phyloP scores from a whole-genome alignment of 441 rosid genomes.

The Aquilaria agallochum region DNA sequence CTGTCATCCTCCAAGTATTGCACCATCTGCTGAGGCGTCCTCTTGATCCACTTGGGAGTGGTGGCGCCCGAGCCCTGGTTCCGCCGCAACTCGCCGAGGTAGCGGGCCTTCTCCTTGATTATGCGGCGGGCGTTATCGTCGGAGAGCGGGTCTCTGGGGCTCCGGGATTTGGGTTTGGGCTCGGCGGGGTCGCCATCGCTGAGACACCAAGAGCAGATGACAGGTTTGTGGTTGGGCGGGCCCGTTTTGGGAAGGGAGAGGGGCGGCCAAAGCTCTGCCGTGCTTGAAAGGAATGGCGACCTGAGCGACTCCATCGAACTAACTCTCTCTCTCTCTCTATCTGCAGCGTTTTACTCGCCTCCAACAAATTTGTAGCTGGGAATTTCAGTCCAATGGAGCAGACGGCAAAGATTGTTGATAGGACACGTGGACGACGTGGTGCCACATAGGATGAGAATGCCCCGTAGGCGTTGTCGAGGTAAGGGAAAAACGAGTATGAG shows the following conservation, averaged over 20 bases:
- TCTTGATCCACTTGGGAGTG: slow-evolving; percentile 84
- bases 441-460: too few species aligned
- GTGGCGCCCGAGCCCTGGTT: slow-evolving; percentile 68
- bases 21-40: slow-evolving; percentile 95
- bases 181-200: slow-evolving; percentile 63
- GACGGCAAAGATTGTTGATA: too few species aligned
- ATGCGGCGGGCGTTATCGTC: slow-evolving; percentile 90
- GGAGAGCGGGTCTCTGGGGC: slow-evolving; percentile 65
- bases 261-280: slow-evolving; percentile 23
- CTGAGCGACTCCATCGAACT: slow-evolving; percentile 22
- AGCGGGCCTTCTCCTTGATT: slow-evolving; percentile 67
- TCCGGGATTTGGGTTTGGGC: slow-evolving; percentile 64
- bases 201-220: slow-evolving; percentile 57
- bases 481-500: too few species aligned
- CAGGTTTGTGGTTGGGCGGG: slow-evolving; percentile 15
- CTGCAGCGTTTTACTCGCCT: too few species aligned
- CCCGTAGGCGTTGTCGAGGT: too few species aligned
- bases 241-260: slow-evolving; percentile 18
- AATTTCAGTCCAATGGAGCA: too few species aligned
- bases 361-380: too few species aligned
- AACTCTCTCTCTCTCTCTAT: too few species aligned
- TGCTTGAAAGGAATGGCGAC: slow-evolving; percentile 35
- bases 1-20: slow-evolving; percentile 69
- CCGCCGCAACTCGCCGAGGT: slow-evolving; percentile 65
- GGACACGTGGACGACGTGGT: too few species aligned